Evolutionary conservation across 352 stramenopile species (phyloP), one percentile per base, ranked within the genome.

Genomic region (Phytophthora citricola): DNA sequence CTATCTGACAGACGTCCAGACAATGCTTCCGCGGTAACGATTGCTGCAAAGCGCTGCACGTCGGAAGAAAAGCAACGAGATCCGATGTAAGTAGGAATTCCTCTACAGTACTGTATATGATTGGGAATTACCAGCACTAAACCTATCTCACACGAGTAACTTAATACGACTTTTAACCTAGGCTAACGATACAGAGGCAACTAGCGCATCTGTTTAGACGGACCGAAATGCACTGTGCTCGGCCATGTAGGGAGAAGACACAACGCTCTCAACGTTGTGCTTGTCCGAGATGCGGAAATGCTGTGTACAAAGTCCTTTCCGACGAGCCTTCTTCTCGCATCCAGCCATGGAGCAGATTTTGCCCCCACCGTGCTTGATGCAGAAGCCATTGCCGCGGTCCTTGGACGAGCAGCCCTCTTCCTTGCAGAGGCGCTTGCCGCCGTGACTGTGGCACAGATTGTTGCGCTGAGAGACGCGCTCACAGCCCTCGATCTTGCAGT

Each of bases 401-500:
- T 94, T 94, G 34, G 82, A 90, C 34, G 68, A 84, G 54, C 86
- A 94, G 15, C 79, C 77, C 9, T 88, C 72, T 50, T 93, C 84
- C 56, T 93, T 92, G 58, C 86, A 94, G n/a, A 91, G 72, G 7
- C 86, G 84, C 60, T 93, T 94, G 56, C 86, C 86, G 36, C 86
- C 86, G 65, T 94, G 86, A 58, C 82, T 89, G 71, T 94, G 84
- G 50, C 86, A 94, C 27, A 92, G 60, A 54, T 91, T 91, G 78
- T 94, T 94, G 49, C 86, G 83, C 69, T 94, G 86, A 12, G 84
- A 93, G 27, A 92, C 86, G 22, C 86, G 86, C 64, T 91, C 75
- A 45, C 86, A 94, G 34, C 77, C 82, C 15, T 94, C 86, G 12
- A 94, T 84, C 75, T 88, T 92, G 76, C 86, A 94, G 68, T 92